Evolutionary conservation across 768 basidiomycete genomes (phyloP), one percentile per base, ranked within the genome.

Genomic region (Suillus americanus): DNA sequence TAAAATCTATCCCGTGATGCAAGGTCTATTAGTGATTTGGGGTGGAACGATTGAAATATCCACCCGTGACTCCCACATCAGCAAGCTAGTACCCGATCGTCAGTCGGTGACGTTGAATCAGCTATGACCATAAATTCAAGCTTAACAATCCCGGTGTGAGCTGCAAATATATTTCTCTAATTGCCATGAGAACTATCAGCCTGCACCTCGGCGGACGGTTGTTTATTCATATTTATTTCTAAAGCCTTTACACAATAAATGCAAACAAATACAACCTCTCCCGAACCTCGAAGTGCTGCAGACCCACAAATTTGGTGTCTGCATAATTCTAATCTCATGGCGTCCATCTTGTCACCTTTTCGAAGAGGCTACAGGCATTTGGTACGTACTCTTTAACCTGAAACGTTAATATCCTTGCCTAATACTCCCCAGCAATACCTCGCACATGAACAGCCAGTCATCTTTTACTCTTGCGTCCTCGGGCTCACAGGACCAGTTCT

Each of bases 371-470:
- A 75, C 53, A 70, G 66, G 69, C 76, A 75, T 62, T 68, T 76
- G 53, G 75, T 77, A 41, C 55, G 73, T 67, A 18, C 51, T 3
- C 10, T 1, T 3, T 18, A 20, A 14, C 20, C 20, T 7, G 9
- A 20, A 23, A 14, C 3, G 16, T 23, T n/a, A 38, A n/a, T 30
- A 30, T 18, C 51, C 41, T 64, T 25, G 16, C 18, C 30, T n/a
- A 25, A 12, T 25, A 43, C 23, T 35, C 35, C 33, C 12, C 60
- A 96, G 94, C 92, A 94, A 94, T 86, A 90, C 55, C 86, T 89
- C 70, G 93, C 94, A 43, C 94, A 97, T 78, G 94, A 97, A 78
- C 87, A 85, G 71, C 94, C 94, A 35, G 91, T 94, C 75, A 86
- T 95, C 75, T 95, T 95, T 82, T 97, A 89, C 79, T 94, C 94